Evolutionary conservation across 768 basidiomycete genomes (phyloP), one percentile per base, ranked within the genome.

Genomic region (Hericium alpestre): DNA sequence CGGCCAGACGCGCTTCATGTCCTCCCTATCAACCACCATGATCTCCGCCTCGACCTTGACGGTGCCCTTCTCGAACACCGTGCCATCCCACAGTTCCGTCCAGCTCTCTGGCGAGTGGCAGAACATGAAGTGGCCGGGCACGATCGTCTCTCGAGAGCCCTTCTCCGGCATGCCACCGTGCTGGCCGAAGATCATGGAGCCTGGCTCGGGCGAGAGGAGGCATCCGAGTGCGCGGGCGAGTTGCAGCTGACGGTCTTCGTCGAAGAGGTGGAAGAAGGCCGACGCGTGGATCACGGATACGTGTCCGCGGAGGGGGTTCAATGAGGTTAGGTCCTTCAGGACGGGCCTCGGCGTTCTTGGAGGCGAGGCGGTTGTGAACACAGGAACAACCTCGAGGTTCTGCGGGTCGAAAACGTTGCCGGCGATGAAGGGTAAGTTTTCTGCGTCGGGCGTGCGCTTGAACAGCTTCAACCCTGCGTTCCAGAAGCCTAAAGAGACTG

Each of bases 211-310:
- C 0, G 72, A 69, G 20, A 80, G 70, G 7, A 80, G 63, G 3
- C 69, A 68, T 2, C 74, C 76, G 20, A 79, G 63, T 5, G 68
- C 66, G 18, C 65, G 67, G 2, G 76, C 79, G 43, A 81, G 65
- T 25, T 73, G 60, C 12, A 67, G 55, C 60, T 82, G 79, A 23
- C 68, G 55, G n/a, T 59, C 67, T 56, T 74, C 69, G 55, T 62
- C 56, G 64, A 80, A 82, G 39, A 80, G 64, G 65, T 72, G 69
- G 61, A 83, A 81, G 64, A 82, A 69, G 2, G 76, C 66, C n/a
- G 74, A 69, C 1, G 74, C 73, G 62, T 81, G 75, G 13, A 83
- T 78, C 5, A 66, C 76, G 11, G 77, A 73, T 38, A 79, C 65
- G 38, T 68, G 73, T 3, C 78, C 76, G 54, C 63, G 72, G 8